These are phyloP conservation scores for Pseudogymnoascus sp. DNA, from an alignment of 2,329 filamentous ascomycete genomes.

Conservation along the genomic window DNA sequence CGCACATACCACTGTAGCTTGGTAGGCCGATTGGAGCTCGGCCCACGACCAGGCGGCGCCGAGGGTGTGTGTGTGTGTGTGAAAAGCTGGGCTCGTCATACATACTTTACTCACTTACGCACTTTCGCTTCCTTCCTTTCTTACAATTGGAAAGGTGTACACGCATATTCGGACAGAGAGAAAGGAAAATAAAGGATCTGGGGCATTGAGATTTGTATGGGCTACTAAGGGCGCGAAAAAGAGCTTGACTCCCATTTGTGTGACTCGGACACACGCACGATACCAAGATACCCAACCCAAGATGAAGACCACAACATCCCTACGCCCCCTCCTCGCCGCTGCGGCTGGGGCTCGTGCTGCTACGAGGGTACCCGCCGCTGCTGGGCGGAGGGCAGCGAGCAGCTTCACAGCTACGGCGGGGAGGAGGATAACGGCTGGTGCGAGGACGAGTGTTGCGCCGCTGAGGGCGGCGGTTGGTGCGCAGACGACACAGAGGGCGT, in stretches of 20 bases:
- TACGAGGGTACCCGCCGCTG: too few relatives aligned
- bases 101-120: background rate
- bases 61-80: background rate
- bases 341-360: background rate
- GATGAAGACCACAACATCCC: background rate
- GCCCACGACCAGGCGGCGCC: background rate
- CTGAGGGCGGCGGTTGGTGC: background rate
- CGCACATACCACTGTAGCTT: background rate
- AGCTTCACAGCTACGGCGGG: background rate
- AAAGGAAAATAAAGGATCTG: background rate
- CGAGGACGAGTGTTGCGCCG: background rate
- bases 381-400: background rate
- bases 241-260: too few relatives aligned
- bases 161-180: background rate
- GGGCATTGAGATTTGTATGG: background rate
- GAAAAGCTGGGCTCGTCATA: background rate
- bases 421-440: background rate
- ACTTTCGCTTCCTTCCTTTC: background rate
- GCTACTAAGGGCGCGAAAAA: background rate
- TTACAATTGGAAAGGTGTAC: background rate
- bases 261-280: too few relatives aligned
- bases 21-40: background rate
- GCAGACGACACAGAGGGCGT: background rate
- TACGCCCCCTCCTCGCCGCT: background rate
- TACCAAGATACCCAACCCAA: too few relatives aligned